Percentiles rank a stretch among this genome's conserved stretches.
Evolutionary conservation across 176 grass and related monocot genomes (phyloP).

Genomic region (Lolium multiflorum): DNA sequence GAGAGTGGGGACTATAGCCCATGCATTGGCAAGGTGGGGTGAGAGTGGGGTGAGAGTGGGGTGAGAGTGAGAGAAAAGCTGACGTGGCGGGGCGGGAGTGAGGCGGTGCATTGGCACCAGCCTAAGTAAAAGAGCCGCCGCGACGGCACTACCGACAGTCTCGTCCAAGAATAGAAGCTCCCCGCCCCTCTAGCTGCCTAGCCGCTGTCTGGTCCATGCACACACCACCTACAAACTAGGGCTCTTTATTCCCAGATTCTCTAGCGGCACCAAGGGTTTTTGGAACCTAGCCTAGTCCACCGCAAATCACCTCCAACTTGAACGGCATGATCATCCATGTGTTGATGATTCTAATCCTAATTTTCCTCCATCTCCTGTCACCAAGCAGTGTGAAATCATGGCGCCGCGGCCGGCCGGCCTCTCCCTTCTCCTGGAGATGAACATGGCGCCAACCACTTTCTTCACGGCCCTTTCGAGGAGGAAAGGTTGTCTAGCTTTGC

Average conservation of each 20-base stretch:
- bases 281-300: conserved; percentile 32
- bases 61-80: too few species aligned
- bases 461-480: conserved; percentile 23
- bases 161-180: conserved; percentile 28
- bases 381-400: conserved; percentile 22
- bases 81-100: too few species aligned
- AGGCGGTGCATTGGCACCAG: too few species aligned
- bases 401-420: not conserved
- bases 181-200: not conserved
- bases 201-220: conserved; percentile 35
- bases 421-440: conserved; percentile 17
- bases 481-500: conserved; percentile 5
- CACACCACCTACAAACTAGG: conserved; percentile 12
- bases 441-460: conserved; percentile 46
- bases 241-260: conserved; percentile 40
- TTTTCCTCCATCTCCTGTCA: not conserved
- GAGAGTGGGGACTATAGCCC: too few species aligned
- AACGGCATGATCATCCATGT: not conserved
- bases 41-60: too few species aligned
- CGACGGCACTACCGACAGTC: not conserved
- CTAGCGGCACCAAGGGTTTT: conserved; percentile 19
- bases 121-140: conserved; percentile 3
- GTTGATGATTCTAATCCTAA: not conserved
- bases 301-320: conserved; percentile 35
- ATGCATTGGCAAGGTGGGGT: too few species aligned